phyloP scores from a whole-genome alignment of 306 rosid species.

The Hylodesmum podocarpum region DNA sequence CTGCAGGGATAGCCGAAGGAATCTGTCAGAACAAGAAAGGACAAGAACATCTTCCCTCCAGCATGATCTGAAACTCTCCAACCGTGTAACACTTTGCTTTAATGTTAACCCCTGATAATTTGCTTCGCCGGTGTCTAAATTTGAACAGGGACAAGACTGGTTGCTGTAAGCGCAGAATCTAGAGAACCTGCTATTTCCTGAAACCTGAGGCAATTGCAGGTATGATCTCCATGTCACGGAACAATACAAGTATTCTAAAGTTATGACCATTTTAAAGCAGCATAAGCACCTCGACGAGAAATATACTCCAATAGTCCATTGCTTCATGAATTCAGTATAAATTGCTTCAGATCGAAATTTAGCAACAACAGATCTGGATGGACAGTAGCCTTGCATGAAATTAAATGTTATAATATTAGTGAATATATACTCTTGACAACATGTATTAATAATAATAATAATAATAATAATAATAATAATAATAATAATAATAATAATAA shows the following conservation, averaged over 20 bases:
- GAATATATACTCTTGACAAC: constrained; percentile 20
- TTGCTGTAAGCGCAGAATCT: constrained; percentile 58
- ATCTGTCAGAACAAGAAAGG: constrained; percentile 80
- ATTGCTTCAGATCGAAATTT: constrained; percentile 81
- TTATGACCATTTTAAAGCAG: constrained; percentile 26
- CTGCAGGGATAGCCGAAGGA: constrained; percentile 91
- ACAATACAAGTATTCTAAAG: not conserved
- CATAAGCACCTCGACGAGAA: constrained; percentile 77
- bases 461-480: no score
- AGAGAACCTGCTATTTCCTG: constrained; percentile 91
- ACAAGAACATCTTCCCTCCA: no score
- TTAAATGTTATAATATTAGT: constrained; percentile 37
- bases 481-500: no score
- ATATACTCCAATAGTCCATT: constrained; percentile 92
- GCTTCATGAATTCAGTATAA: constrained; percentile 87
- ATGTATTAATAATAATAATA: not conserved
- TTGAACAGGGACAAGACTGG: constrained; percentile 65
- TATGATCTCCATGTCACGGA: constrained; percentile 29
- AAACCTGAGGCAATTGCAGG: constrained; percentile 61
- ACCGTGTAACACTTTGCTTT: constrained; percentile 70
- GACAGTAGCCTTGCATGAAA: constrained; percentile 70
- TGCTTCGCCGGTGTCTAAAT: constrained; percentile 43
- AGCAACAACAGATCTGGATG: constrained; percentile 81
- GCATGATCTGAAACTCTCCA: constrained; percentile 82
- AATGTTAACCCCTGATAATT: constrained; percentile 50